Evolutionary conservation across 2,329 filamentous ascomycete species (phyloP).

Genomic region (Arachnomyces sp.): DNA sequence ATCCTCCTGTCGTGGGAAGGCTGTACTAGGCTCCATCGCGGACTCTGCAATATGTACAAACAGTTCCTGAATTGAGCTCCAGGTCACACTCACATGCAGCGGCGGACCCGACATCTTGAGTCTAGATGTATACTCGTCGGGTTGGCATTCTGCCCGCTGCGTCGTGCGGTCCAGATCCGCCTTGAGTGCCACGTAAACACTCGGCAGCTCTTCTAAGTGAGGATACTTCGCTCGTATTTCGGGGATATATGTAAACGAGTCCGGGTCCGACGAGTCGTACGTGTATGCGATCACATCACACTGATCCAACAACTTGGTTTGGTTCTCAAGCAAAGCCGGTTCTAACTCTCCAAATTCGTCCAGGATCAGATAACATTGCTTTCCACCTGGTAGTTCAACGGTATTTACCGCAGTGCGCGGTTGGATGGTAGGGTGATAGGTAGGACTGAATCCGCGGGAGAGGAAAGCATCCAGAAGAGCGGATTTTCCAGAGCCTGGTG

Average conservation of each 20-base stretch:
- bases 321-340: conserved; percentile 87
- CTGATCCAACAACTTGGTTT: conserved; percentile 70
- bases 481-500: conserved; percentile 81
- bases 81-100: conserved; percentile 88
- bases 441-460: conserved; percentile 72
- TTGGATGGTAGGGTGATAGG: conserved; percentile 91
- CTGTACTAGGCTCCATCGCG: conserved; percentile 79
- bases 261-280: conserved; percentile 93
- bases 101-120: conserved; percentile 79
- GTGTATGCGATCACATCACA: conserved; percentile 93
- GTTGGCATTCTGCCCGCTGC: conserved; percentile 84
- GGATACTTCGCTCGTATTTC: conserved; percentile 70
- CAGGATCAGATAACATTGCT: conserved; percentile 93
- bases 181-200: conserved; percentile 88
- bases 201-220: conserved; percentile 79
- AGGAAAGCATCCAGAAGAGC: conserved; percentile 86
- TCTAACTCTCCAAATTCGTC: conserved; percentile 95
- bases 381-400: conserved; percentile 89
- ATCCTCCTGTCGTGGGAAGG: conserved; percentile 84
- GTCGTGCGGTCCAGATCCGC: conserved; percentile 94
- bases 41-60: conserved; percentile 89
- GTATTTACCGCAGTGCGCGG: conserved; percentile 90
- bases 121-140: conserved; percentile 79
- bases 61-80: conserved; percentile 87
- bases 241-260: conserved; percentile 89